Evolutionary conservation across 164 flowering plant genomes (phyloP).

Genomic region (Platanus orientalis): DNA sequence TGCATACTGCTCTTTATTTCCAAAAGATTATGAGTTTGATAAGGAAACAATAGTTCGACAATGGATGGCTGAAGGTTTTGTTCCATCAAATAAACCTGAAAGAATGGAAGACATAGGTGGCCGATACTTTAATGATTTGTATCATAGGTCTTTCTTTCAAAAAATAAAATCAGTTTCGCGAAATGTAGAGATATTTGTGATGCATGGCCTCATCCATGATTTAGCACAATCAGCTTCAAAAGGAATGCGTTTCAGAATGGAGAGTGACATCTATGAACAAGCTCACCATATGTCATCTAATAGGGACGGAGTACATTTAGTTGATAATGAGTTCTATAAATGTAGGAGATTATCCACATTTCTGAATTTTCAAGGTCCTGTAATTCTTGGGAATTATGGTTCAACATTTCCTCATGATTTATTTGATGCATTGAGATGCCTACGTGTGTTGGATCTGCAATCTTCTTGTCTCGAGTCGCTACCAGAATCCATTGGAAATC

Average conservation of each 20-base stretch:
- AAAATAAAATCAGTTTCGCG: no score
- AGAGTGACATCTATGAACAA: not conserved
- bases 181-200: not conserved
- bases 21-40: not conserved
- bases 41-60: not conserved
- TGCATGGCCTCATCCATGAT: slow-evolving; percentile 11
- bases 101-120: slow-evolving; percentile 9
- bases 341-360: not conserved
- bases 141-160: slow-evolving; percentile 5
- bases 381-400: not conserved
- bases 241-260: not conserved
- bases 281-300: not conserved
- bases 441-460: slow-evolving; percentile 5
- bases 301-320: not conserved
- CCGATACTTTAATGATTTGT: slow-evolving; percentile 10
- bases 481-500: slow-evolving; percentile 5
- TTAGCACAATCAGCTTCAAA: slow-evolving; percentile 1
- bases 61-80: slow-evolving; percentile 12
- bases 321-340: not conserved
- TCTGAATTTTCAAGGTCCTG: no score
- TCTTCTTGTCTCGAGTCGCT: not conserved
- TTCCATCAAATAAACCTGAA: not conserved
- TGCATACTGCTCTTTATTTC: not conserved
- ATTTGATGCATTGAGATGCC: not conserved
- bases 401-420: not conserved